phyloP scores from a whole-genome alignment of 2,329 filamentous ascomycete species.

The Beauveria rudraprayagi region DNA sequence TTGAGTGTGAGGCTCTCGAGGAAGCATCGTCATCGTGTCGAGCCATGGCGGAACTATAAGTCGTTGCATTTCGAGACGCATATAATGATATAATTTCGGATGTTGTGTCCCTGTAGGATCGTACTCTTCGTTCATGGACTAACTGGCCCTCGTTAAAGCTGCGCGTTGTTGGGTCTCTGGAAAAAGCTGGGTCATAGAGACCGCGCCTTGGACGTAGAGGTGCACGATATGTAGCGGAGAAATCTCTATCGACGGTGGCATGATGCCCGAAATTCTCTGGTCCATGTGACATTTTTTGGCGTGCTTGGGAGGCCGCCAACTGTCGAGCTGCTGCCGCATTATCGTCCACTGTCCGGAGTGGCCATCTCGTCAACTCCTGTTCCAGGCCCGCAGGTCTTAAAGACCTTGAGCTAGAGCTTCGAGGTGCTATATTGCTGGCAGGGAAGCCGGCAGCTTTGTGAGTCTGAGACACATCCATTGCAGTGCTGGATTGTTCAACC shows the following conservation, averaged over 20 bases:
- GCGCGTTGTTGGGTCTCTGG: constrained; percentile 21
- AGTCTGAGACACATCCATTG: background rate
- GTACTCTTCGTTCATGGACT: constrained; percentile 36
- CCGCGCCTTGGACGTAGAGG: constrained; percentile 22
- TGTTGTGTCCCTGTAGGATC: constrained; percentile 42
- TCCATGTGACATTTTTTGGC: background rate
- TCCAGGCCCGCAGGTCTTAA: background rate
- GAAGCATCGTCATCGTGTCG: background rate
- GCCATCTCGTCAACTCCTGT: background rate
- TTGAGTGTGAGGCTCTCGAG: background rate
- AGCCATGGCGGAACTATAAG: background rate
- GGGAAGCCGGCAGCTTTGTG: background rate
- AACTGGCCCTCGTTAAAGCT: constrained; percentile 23
- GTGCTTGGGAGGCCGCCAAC: background rate
- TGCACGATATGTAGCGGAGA: constrained; percentile 23
- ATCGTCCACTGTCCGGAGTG: constrained; percentile 3
- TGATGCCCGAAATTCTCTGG: background rate
- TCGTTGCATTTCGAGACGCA: constrained; percentile 24
- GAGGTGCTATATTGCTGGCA: background rate
- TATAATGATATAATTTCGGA: constrained; percentile 52
- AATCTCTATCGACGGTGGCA: background rate
- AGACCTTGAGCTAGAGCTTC: background rate
- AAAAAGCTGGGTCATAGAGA: constrained; percentile 22
- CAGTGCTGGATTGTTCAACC: background rate
- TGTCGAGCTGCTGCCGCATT: background rate